A percentile compares a stretch with the other conserved stretches of the same genome.
Evolutionary conservation across 1,139 yeast species (phyloP).

Genomic region (Candida albicans): DNA sequence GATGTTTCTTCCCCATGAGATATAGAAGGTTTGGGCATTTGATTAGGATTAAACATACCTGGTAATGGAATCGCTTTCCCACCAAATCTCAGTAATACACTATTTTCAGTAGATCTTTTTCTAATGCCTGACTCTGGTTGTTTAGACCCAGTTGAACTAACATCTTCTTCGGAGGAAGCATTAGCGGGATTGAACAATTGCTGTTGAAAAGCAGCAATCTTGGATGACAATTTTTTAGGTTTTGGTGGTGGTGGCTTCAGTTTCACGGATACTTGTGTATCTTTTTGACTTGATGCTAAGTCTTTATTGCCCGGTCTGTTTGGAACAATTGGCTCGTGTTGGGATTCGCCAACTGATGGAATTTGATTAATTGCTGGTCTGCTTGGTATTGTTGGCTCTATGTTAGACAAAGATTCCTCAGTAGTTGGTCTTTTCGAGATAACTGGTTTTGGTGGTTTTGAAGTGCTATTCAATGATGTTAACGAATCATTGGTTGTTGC

Average conservation of each 20-base stretch:
- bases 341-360: neutral
- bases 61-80: conserved; percentile 59
- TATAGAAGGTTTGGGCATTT: conserved; percentile 13
- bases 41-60: conserved; percentile 52
- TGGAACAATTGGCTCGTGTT: conserved; percentile 7
- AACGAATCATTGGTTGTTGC: conserved; percentile 5
- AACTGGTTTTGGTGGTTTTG: conserved; percentile 9
- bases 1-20: conserved; percentile 8
- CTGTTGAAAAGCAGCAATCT: conserved; percentile 78
- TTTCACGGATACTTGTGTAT: conserved; percentile 6
- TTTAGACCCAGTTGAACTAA: neutral
- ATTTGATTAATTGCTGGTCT: conserved; percentile 9
- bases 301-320: conserved; percentile 12
- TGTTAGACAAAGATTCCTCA: neutral
- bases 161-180: neutral
- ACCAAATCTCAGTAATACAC: conserved; percentile 36
- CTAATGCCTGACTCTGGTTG: neutral
- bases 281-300: neutral
- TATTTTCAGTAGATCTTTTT: neutral
- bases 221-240: conserved; percentile 74
- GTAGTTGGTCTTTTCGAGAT: conserved; percentile 51
- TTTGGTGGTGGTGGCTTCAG: conserved; percentile 60
- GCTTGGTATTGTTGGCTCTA: conserved; percentile 9
- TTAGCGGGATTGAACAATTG: conserved; percentile 32
- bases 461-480: neutral